These are phyloP conservation scores for Candida methanosorbosa DNA, from an alignment of 805 yeast species.

Conservation along the genomic window DNA sequence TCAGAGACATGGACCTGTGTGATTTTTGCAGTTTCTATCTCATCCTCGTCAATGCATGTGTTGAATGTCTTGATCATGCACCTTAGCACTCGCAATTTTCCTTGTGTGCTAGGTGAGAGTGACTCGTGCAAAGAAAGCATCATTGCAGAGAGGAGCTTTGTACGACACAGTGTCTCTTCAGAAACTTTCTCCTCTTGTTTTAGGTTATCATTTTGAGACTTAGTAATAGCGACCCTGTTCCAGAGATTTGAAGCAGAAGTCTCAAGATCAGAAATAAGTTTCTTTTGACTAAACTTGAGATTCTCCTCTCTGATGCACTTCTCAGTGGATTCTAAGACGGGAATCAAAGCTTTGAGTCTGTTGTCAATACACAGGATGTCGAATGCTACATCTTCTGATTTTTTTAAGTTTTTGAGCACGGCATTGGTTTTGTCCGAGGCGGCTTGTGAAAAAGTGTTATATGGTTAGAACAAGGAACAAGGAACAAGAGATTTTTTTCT, in stretches of 20 bases:
- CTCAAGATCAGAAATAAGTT: conserved; percentile 4
- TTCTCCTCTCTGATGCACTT: conserved; percentile 3
- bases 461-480: too few relatives aligned
- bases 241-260: conserved; percentile 24
- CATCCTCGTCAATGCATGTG: conserved; percentile 17
- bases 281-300: background rate
- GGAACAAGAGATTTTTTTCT: too few relatives aligned
- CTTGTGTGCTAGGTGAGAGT: conserved; percentile 12
- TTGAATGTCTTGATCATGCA: conserved; percentile 24
- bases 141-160: conserved; percentile 23
- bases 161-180: conserved; percentile 6
- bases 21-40: conserved; percentile 8
- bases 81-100: conserved; percentile 21
- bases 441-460: too few relatives aligned
- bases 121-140: conserved; percentile 24
- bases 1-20: too few relatives aligned
- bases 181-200: conserved; percentile 7
- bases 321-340: conserved; percentile 9
- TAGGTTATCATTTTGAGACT: too few relatives aligned
- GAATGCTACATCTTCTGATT: conserved; percentile 7
- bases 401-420: conserved; percentile 2
- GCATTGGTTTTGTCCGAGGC: conserved; percentile 6
- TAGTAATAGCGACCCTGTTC: conserved; percentile 27
- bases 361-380: conserved; percentile 10
- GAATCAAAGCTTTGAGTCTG: conserved; percentile 7